Evolutionary conservation across 2,329 filamentous ascomycete genomes (phyloP).

Genomic region (Alternaria panax): DNA sequence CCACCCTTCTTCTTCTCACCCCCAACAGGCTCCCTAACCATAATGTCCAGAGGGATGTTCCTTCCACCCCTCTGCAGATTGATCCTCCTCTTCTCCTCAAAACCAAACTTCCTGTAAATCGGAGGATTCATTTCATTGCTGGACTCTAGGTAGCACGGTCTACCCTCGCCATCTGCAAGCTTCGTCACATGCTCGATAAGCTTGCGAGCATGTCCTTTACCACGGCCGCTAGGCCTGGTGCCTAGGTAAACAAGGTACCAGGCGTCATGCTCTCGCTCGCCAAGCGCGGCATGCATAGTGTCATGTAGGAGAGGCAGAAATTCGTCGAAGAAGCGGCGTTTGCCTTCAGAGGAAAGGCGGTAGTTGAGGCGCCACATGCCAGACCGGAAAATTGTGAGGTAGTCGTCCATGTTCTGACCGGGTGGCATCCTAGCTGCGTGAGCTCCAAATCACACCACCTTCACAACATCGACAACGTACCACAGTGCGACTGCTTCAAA

Average conservation of each 20-base stretch:
- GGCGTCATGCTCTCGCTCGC: slow-evolving; percentile 69
- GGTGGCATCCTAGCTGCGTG: slow-evolving; percentile 71
- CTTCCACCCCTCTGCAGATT: slow-evolving; percentile 64
- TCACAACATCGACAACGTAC: slow-evolving; percentile 58
- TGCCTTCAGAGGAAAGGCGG: slow-evolving; percentile 75
- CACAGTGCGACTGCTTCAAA: slow-evolving; percentile 82
- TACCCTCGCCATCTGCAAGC: slow-evolving; percentile 70
- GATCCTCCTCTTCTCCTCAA: slow-evolving; percentile 70
- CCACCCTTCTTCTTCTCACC: slow-evolving; percentile 31
- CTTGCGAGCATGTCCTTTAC: slow-evolving; percentile 75
- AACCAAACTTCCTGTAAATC: slow-evolving; percentile 80
- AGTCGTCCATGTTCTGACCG: slow-evolving; percentile 75
- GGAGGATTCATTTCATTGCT: slow-evolving; percentile 71
- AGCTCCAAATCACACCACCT: slow-evolving; percentile 2
- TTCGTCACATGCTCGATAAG: slow-evolving; percentile 73
- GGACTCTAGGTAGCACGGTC: slow-evolving; percentile 79
- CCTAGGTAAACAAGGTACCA: slow-evolving; percentile 89
- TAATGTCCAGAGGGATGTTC: slow-evolving; percentile 75
- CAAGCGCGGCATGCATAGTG: slow-evolving; percentile 74
- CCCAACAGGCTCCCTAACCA: slow-evolving; percentile 74
- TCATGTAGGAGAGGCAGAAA: slow-evolving; percentile 77
- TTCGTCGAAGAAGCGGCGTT: slow-evolving; percentile 77
- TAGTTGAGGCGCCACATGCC: slow-evolving; percentile 81
- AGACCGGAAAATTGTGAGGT: slow-evolving; percentile 73
- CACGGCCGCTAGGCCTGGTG: slow-evolving; percentile 72